A percentile compares a stretch with the other conserved stretches of the same genome.
phyloP scores from a whole-genome alignment of 1,284 basidiomycete species.

The Golubevia sp. region DNA sequence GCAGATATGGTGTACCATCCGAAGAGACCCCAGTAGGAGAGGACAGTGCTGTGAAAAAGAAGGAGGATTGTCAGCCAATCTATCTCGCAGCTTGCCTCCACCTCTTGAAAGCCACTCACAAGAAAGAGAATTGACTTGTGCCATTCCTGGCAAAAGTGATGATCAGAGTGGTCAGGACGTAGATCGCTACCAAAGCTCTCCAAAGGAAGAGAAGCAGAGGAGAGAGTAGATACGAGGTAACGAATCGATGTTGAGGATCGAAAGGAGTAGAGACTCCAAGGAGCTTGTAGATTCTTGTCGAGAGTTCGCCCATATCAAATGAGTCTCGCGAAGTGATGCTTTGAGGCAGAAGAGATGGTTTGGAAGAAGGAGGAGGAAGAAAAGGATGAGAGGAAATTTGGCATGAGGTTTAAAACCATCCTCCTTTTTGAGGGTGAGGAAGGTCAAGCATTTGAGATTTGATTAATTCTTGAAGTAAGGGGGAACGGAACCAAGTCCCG shows the following conservation, averaged over 20 bases:
- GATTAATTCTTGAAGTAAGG: too few relatives aligned
- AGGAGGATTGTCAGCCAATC: not conserved
- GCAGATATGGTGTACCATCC: constrained; percentile 24
- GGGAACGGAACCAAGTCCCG: too few relatives aligned
- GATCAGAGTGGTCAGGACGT: constrained; percentile 66
- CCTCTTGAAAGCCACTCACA: too few relatives aligned
- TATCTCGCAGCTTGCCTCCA: too few relatives aligned
- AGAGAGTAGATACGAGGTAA: constrained; percentile 70
- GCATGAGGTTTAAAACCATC: too few relatives aligned
- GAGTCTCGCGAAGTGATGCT: too few relatives aligned
- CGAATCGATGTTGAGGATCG: constrained; percentile 67
- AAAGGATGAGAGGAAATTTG: too few relatives aligned
- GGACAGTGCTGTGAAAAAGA: constrained; percentile 5
- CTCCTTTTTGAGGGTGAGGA: too few relatives aligned
- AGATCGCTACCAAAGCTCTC: constrained; percentile 67
- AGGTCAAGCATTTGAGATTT: too few relatives aligned
- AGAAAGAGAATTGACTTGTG: constrained; percentile 27
- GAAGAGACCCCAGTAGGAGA: constrained; percentile 24
- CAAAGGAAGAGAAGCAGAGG: constrained; percentile 65
- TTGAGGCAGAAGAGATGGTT: too few relatives aligned
- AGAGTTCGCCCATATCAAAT: constrained; percentile 22
- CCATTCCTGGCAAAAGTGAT: constrained; percentile 58
- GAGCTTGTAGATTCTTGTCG: constrained; percentile 32
- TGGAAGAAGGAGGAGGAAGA: too few relatives aligned
- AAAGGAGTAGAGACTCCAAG: constrained; percentile 64